Percentiles rank a stretch among this genome's conserved stretches.
phyloP scores from a whole-genome alignment of 1,139 yeast genomes.

The Suhomyces bokatorum region DNA sequence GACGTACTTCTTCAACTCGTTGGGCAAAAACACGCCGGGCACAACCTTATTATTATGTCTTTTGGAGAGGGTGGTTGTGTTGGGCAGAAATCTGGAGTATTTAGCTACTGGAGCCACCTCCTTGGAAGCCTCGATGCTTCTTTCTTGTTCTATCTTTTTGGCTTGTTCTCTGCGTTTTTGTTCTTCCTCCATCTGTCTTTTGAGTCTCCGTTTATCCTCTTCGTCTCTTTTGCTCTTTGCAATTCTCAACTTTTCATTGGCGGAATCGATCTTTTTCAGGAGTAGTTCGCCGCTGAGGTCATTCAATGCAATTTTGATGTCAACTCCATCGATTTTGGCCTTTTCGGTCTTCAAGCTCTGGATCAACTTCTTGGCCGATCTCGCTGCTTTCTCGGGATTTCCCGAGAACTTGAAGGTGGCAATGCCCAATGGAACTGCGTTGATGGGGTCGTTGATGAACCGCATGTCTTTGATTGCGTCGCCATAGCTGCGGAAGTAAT shows the following conservation, averaged over 20 bases:
- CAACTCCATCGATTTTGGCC: slow-evolving; percentile 43
- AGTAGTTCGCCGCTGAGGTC: slow-evolving; percentile 37
- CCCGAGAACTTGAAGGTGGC: slow-evolving; percentile 68
- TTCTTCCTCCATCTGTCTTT: slow-evolving; percentile 24
- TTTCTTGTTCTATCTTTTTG: slow-evolving; percentile 10
- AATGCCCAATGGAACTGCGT: slow-evolving; percentile 80
- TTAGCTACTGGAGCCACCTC: slow-evolving; percentile 11
- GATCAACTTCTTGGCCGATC: slow-evolving; percentile 37
- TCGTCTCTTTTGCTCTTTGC: slow-evolving; percentile 19
- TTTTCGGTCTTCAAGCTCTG: slow-evolving; percentile 27
- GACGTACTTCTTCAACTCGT: slow-evolving; percentile 47
- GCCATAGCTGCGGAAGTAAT: slow-evolving; percentile 62
- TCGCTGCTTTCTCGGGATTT: slow-evolving; percentile 53
- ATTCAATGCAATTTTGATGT: slow-evolving; percentile 38
- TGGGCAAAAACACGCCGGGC: slow-evolving; percentile 42
- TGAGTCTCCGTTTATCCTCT: slow-evolving; percentile 29
- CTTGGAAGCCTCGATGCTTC: slow-evolving; percentile 8
- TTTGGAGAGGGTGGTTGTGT: slow-evolving; percentile 39
- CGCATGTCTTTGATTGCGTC: slow-evolving; percentile 52
- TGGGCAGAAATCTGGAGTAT: slow-evolving; percentile 23
- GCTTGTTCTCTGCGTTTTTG: slow-evolving; percentile 23
- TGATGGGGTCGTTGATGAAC: slow-evolving; percentile 66
- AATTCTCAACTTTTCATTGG: slow-evolving; percentile 32
- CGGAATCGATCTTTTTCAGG: slow-evolving; percentile 30
- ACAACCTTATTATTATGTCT: slow-evolving; percentile 34